Evolutionary conservation across 768 basidiomycete genomes (phyloP).

Genomic region (Butyriboletus loyo): DNA sequence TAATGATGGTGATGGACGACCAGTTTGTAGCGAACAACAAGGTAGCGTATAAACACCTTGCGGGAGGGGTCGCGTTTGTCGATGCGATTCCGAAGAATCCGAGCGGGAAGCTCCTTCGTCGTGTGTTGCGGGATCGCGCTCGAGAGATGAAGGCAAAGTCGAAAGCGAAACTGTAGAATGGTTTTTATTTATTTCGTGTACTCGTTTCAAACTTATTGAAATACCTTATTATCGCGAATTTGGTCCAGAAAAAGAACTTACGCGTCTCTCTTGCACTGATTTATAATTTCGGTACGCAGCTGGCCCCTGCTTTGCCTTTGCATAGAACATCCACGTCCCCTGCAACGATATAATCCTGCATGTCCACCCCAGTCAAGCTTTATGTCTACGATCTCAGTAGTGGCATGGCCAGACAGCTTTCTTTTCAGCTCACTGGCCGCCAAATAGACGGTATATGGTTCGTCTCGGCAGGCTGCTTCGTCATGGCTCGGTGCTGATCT

Average conservation of each 20-base stretch:
- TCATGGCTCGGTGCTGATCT: constrained; percentile 5
- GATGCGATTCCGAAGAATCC: constrained; percentile 59
- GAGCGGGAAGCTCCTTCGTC: constrained; percentile 55
- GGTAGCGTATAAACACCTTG: constrained; percentile 54
- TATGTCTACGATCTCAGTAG: constrained; percentile 92
- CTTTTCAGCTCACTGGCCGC: constrained; percentile 75
- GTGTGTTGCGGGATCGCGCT: constrained; percentile 51
- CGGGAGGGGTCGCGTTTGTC: constrained; percentile 57
- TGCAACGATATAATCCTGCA: constrained; percentile 3
- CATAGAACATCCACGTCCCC: background rate
- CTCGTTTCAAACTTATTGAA: no score
- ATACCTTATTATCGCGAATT: no score
- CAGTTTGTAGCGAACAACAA: constrained; percentile 57
- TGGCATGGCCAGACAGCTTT: constrained; percentile 78
- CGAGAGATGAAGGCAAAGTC: constrained; percentile 25
- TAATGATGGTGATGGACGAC: background rate
- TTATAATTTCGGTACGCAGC: no score
- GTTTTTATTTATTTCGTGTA: background rate
- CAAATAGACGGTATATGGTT: constrained; percentile 95
- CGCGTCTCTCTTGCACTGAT: constrained; percentile 7
- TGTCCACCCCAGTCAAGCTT: constrained; percentile 56
- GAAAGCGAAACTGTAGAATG: constrained; percentile 24
- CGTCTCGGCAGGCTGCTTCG: constrained; percentile 17
- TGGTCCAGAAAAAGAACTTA: constrained; percentile 9
- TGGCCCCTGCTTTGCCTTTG: constrained; percentile 3